A percentile compares a stretch with the other conserved stretches of the same genome.
These are phyloP conservation scores for Calonectria multiphialidica DNA, from an alignment of 2,329 filamentous ascomycete genomes.

Conservation along the genomic window DNA sequence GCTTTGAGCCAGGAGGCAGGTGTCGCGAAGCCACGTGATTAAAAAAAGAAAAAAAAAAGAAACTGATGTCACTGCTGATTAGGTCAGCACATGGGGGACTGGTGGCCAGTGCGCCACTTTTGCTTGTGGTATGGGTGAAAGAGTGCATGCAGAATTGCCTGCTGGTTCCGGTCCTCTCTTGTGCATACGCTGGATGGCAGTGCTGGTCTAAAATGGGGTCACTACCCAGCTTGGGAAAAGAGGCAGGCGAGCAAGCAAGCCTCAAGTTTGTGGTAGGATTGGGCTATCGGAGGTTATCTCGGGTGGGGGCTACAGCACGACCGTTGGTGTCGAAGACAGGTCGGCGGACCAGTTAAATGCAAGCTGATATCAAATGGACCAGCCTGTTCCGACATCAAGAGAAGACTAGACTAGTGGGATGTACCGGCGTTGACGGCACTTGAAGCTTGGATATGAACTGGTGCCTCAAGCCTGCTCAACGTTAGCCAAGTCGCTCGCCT, in stretches of 20 bases:
- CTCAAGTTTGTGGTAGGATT: not conserved
- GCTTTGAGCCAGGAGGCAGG: conserved; percentile 35
- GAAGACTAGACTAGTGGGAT: not conserved
- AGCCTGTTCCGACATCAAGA: not conserved
- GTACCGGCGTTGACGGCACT: not conserved
- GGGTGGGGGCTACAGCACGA: not conserved
- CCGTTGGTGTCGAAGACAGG: conserved; percentile 1
- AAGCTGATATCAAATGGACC: not conserved
- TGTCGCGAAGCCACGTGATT: conserved; percentile 49
- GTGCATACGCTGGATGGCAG: not conserved
- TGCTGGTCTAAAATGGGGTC: not conserved
- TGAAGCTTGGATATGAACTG: not conserved
- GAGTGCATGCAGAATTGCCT: not conserved
- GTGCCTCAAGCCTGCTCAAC: too few species aligned
- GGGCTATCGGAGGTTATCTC: not conserved
- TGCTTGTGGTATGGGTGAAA: not conserved
- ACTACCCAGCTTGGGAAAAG: not conserved
- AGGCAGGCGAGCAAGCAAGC: not conserved
- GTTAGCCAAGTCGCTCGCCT: not conserved
- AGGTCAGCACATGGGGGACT: not conserved
- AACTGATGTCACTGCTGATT: not conserved
- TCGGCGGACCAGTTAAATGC: not conserved
- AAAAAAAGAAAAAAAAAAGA: not conserved
- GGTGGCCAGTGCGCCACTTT: not conserved
- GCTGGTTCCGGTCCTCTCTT: not conserved